Base-by-base conservation (phyloP, 225 moss, liverwort and hornwort species). In the Pseudisothecium myosuroides region DNA sequence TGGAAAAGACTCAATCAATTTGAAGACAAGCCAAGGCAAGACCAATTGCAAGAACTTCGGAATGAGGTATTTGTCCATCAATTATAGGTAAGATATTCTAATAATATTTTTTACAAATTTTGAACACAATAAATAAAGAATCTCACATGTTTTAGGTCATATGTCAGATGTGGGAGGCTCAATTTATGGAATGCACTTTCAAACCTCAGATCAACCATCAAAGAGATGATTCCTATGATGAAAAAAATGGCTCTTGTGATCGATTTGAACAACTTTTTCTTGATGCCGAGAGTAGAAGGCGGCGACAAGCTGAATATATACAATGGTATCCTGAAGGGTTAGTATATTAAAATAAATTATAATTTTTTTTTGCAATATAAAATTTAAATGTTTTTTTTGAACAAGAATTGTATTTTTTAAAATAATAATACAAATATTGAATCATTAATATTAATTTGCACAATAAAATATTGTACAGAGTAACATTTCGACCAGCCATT, bases 301-400 rank as follows among this genome's bases (percentile, higher is more conserved):
- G 88, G 37, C 93, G 98, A 37, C 96, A 96, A 81, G 97, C 97
- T 41, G 96, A 97, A 83, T 98, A 98, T 83, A 94, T 89, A 84
- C 96, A 97, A 90, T 98, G 98, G 96, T 98, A 93, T 89, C 98
- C 98, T 62, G 95, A 98, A 93, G 98, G 96, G 98, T 98, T 8
- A 94, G 97, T 95, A 37, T 28, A 69, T 20, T n/a, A 60, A 54
- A 47, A 36, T 23, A 85, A 11, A 59, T 11, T 45, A 39, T 54
- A 50, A 47, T 11, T 4, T 36, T 55, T 90, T 71, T 3, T 72
- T 71, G 8, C 14, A 77, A 59, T 39, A 10, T 50, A 9, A 3
- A 49, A 24, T 80, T 45, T 76, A 13, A 79, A 41, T 22, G 6
- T 5, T 58, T 59, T 39, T 3, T 1, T 72, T 72, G 5, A 24